Percentiles rank a stretch among this genome's conserved stretches.
Conservation (phyloP, 208 protist genomes). For the Histomonas meleagridis region DNA sequence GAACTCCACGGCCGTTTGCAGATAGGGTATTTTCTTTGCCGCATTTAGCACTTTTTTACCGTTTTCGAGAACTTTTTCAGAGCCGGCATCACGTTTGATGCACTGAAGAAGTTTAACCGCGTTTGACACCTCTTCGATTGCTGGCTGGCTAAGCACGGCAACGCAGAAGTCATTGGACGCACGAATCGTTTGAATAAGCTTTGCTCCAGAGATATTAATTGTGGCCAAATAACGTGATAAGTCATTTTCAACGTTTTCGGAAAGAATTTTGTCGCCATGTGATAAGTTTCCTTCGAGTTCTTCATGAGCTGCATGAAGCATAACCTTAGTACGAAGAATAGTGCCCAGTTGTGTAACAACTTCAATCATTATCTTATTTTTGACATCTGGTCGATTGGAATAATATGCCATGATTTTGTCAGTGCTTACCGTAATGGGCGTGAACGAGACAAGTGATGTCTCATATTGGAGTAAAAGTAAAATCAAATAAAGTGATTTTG, state of each 20-base stretch:
- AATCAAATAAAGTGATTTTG: background rate
- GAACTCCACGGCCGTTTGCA: background rate
- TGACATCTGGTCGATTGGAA: background rate
- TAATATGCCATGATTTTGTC: background rate
- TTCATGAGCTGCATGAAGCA: background rate
- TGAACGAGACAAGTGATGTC: background rate
- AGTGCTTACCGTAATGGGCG: background rate
- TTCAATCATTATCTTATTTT: background rate
- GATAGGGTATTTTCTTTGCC: background rate
- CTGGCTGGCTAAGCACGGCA: background rate
- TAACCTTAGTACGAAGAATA: background rate
- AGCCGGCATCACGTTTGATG: background rate
- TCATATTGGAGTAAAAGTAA: background rate
- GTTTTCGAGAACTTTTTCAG: background rate
- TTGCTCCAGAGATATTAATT: background rate
- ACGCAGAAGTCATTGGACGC: background rate
- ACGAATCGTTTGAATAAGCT: background rate
- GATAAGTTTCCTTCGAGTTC: background rate
- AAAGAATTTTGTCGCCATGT: background rate
- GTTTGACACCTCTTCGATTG: background rate
- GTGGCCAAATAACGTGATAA: background rate
- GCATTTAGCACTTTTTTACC: background rate
- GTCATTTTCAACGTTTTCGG: background rate
- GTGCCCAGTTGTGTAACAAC: background rate
- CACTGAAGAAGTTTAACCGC: background rate